Evolutionary conservation across 257 asterid genomes (phyloP).

Genomic region (Solanum pennellii): DNA sequence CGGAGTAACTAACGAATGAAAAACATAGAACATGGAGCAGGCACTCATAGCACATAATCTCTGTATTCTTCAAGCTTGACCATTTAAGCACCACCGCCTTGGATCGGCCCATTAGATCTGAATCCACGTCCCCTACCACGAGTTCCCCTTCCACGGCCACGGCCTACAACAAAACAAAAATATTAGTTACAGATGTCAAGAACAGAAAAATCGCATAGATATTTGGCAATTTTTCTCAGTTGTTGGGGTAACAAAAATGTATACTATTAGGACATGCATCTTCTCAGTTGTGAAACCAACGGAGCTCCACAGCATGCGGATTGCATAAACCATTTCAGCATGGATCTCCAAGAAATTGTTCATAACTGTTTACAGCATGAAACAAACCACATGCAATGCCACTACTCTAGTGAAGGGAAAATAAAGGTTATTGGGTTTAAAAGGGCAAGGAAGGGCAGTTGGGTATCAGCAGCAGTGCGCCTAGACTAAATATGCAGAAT

Average conservation of each 20-base stretch:
- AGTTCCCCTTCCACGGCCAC: slow-evolving; percentile 69
- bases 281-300: neutral
- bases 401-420: neutral
- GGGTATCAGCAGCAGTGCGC: neutral
- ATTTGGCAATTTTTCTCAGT: neutral
- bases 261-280: neutral
- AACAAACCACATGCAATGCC: neutral
- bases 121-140: slow-evolving; percentile 79
- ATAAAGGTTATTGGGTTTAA: neutral
- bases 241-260: neutral
- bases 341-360: neutral
- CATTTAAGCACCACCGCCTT: slow-evolving; percentile 1
- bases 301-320: neutral
- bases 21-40: slow-evolving; percentile 6
- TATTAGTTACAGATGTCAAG: neutral
- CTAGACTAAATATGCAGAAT: neutral
- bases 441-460: neutral
- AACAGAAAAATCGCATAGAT: neutral
- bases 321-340: neutral
- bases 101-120: slow-evolving; percentile 27
- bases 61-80: neutral
- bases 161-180: slow-evolving; percentile 36
- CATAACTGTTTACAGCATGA: neutral
- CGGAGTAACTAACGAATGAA: neutral
- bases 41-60: slow-evolving; percentile 1